A percentile compares a stretch with the other conserved stretches of the same genome.
Evolutionary conservation across 306 rosid species (phyloP).

Genomic region (Lathyrus sativus): DNA sequence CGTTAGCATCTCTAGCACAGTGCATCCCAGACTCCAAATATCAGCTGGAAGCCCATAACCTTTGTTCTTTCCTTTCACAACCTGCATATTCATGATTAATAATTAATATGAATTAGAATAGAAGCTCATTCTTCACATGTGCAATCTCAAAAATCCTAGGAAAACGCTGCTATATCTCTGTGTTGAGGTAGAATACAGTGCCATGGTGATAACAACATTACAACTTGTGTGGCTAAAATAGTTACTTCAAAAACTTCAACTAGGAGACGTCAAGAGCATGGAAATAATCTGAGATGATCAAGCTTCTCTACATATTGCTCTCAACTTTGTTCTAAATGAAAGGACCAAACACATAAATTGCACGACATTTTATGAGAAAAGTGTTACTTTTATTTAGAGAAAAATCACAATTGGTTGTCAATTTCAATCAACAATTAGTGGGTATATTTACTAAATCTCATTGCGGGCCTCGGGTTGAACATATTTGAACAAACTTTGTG

Average conservation of each 20-base stretch:
- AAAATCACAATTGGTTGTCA: neutral
- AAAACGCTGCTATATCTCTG: neutral
- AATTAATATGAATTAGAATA: conserved; percentile 15
- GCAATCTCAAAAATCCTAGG: conserved; percentile 6
- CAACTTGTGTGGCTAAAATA: neutral
- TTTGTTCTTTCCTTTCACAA: conserved; percentile 67
- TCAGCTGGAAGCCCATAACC: conserved; percentile 95
- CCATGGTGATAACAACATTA: neutral
- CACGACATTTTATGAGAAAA: neutral
- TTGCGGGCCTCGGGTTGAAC: neutral
- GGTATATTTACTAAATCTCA: conserved; percentile 1
- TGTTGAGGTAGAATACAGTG: neutral
- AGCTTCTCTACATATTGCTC: conserved; percentile 4
- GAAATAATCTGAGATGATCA: neutral
- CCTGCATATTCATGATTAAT: conserved; percentile 52
- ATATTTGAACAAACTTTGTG: neutral
- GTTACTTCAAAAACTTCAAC: conserved; percentile 8
- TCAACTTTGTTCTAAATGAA: neutral
- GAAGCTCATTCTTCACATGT: neutral
- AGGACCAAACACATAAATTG: neutral
- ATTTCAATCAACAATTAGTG: neutral
- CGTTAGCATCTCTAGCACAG: conserved; percentile 92
- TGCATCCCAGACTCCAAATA: conserved; percentile 98
- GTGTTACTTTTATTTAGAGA: neutral
- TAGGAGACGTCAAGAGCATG: neutral